Percentiles rank a stretch among this genome's conserved stretches.
These are phyloP conservation scores for Pyrenophora tritici-repentis DNA, from an alignment of 2,329 filamentous ascomycete species.

Conservation along the genomic window DNA sequence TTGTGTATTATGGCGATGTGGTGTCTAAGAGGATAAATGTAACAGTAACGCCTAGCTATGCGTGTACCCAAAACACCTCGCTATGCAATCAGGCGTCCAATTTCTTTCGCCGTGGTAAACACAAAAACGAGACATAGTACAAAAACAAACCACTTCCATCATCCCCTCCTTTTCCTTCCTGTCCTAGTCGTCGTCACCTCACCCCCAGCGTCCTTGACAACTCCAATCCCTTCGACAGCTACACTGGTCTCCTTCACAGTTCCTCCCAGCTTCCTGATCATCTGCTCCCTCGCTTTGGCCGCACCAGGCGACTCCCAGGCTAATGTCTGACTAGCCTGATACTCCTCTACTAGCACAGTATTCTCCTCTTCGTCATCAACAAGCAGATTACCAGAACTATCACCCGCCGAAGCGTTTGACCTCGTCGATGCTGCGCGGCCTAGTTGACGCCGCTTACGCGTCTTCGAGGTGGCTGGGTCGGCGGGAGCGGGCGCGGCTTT, in stretches of 20 bases:
- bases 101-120: conserved; percentile 5
- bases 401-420: conserved; percentile 36
- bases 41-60: conserved; percentile 4
- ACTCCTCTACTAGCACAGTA: conserved; percentile 28
- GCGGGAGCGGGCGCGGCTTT: conserved; percentile 27
- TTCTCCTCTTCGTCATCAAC: conserved; percentile 27
- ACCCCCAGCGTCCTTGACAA: conserved; percentile 42
- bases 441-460: conserved; percentile 31
- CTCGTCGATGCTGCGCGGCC: conserved; percentile 41
- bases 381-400: conserved; percentile 30
- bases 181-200: conserved; percentile 25
- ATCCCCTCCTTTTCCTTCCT: conserved; percentile 35
- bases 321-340: conserved; percentile 45
- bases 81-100: conserved; percentile 16
- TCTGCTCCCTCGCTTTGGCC: conserved; percentile 40
- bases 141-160: conserved; percentile 3
- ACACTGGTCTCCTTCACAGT: conserved; percentile 36
- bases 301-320: conserved; percentile 47
- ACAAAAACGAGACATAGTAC: neutral
- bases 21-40: neutral
- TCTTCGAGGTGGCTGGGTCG: conserved; percentile 28
- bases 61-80: conserved; percentile 14
- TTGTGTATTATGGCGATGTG: neutral
- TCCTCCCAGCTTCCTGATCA: conserved; percentile 46
- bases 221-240: conserved; percentile 37